Evolutionary conservation across 78 protist genomes (phyloP).

Genomic region (Emiliania huxleyi): DNA sequence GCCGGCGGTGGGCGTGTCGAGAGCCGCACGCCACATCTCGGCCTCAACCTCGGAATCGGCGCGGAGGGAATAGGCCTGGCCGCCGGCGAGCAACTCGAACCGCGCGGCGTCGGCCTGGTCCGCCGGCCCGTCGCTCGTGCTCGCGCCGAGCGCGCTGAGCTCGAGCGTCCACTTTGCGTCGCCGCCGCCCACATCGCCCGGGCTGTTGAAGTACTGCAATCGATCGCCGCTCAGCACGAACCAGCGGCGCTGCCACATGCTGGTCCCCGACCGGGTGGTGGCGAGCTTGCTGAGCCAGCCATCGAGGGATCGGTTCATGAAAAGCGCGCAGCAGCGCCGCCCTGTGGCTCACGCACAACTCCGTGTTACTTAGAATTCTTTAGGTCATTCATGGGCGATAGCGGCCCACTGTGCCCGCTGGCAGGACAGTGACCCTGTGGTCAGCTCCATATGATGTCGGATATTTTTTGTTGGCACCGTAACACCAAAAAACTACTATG

Average conservation of each 20-base stretch:
- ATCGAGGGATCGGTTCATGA: too few species aligned
- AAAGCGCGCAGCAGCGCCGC: too few species aligned
- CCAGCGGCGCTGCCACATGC: neutral
- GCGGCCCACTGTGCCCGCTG: too few species aligned
- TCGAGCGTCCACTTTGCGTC: neutral
- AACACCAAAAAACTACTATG: too few species aligned
- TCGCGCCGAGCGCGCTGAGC: neutral
- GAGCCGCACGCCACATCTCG: neutral
- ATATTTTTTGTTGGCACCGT: too few species aligned
- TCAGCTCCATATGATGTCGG: too few species aligned
- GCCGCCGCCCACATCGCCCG: neutral
- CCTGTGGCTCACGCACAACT: too few species aligned
- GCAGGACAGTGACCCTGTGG: too few species aligned
- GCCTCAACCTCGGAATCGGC: conserved; percentile 17
- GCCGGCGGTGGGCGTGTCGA: neutral
- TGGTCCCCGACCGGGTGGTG: neutral
- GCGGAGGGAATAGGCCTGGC: neutral
- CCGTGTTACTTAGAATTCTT: too few species aligned
- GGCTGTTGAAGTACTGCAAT: neutral
- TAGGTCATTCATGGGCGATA: too few species aligned
- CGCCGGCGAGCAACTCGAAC: neutral
- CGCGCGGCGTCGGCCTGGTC: neutral
- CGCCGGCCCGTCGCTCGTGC: neutral
- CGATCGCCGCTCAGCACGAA: neutral
- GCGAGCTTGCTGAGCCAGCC: neutral